phyloP scores from a whole-genome alignment of 495 filamentous ascomycete species.

The Neurospora cerealis region DNA sequence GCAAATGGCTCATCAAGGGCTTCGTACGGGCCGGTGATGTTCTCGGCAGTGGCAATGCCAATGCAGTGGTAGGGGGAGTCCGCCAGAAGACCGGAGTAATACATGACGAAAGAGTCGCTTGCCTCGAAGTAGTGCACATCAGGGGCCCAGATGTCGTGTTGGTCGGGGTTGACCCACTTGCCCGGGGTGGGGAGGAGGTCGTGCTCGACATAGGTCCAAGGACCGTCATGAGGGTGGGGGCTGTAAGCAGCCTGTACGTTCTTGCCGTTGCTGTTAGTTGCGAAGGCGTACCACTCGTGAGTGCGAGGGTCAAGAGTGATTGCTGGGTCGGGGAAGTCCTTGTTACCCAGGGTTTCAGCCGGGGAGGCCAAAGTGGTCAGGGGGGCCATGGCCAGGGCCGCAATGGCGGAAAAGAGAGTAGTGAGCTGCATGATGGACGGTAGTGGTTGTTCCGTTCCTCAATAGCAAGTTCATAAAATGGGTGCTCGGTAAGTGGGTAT shows the following conservation, averaged over 20 bases:
- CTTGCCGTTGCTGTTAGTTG: conserved; percentile 16
- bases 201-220: conserved; percentile 14
- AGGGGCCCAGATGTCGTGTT: conserved; percentile 36
- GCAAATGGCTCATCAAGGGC: conserved; percentile 32
- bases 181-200: conserved; percentile 20
- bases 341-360: conserved; percentile 1
- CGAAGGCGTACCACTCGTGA: conserved; percentile 25
- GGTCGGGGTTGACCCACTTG: conserved; percentile 16
- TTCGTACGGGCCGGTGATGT: conserved; percentile 40
- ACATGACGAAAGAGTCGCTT: conserved; percentile 45
- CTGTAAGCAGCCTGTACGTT: conserved; percentile 22
- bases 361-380: not conserved
- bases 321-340: conserved; percentile 25
- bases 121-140: conserved; percentile 28
- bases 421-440: not conserved
- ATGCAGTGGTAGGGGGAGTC: conserved; percentile 40
- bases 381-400: not conserved
- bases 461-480: not conserved
- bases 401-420: not conserved
- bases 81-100: conserved; percentile 40
- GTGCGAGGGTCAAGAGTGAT: conserved; percentile 17
- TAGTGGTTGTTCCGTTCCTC: not conserved
- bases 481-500: not conserved
- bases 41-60: conserved; percentile 37
- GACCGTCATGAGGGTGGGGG: conserved; percentile 1